A percentile compares a stretch with the other conserved stretches of the same genome.
Conservation (phyloP, 345 rosid genomes). For the Syzygium oleosum region DNA sequence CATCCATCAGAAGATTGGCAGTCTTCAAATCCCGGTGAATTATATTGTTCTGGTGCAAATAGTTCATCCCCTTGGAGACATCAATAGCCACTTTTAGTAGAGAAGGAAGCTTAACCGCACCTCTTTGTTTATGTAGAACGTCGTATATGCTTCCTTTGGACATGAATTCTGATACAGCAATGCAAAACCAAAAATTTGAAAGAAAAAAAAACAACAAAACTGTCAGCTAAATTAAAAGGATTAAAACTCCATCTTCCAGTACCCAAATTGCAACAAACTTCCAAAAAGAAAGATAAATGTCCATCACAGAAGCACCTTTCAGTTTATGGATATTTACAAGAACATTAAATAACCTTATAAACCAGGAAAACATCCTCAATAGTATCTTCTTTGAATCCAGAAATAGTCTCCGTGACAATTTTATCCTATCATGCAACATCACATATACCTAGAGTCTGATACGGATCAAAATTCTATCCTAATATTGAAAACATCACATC, state of each 20-base stretch:
- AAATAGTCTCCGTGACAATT: not conserved
- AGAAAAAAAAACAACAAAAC: not conserved
- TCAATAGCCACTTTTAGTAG: constrained; percentile 83
- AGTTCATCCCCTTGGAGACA: constrained; percentile 93
- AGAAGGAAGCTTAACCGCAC: constrained; percentile 66
- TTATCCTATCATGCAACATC: not conserved
- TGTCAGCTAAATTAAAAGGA: not conserved
- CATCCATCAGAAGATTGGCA: constrained; percentile 98
- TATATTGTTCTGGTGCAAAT: constrained; percentile 91
- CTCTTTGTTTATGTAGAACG: constrained; percentile 78
- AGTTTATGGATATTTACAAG: not conserved
- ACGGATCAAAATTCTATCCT: not conserved
- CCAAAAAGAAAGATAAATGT: not conserved
- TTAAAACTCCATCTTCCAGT: not conserved
- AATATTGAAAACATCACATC: not conserved
- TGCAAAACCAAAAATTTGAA: not conserved
- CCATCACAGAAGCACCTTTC: not conserved
- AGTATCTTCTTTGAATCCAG: not conserved
- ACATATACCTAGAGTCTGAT: not conserved
- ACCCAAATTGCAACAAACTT: not conserved
- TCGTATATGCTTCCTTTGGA: constrained; percentile 85
- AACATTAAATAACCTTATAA: not conserved
- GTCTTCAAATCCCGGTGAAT: constrained; percentile 94
- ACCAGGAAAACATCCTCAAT: not conserved
- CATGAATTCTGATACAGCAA: constrained; percentile 76